phyloP scores from a whole-genome alignment of 495 filamentous ascomycete genomes.

The Aspergillus sparsus region DNA sequence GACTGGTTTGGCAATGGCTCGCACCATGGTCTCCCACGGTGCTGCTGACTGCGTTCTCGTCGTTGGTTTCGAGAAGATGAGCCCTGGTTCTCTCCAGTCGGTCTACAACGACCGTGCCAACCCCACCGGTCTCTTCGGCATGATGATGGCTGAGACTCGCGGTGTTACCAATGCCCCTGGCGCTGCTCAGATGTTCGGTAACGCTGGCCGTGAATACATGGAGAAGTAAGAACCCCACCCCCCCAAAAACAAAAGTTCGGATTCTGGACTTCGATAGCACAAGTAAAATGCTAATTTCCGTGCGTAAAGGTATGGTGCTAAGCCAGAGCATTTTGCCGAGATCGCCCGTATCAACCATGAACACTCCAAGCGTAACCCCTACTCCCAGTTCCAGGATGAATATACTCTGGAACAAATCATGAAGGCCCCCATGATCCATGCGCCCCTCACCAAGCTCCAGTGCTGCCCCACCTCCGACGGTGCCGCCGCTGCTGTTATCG shows the following conservation, averaged over 20 bases:
- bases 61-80: slow-evolving; percentile 98
- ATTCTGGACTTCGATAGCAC: neutral
- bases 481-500: slow-evolving; percentile 83
- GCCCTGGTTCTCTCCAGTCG: slow-evolving; percentile 75
- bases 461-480: slow-evolving; percentile 94
- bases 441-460: slow-evolving; percentile 74
- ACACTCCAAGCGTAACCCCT: slow-evolving; percentile 89
- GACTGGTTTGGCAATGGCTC: slow-evolving; percentile 82
- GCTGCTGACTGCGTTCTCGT: slow-evolving; percentile 85
- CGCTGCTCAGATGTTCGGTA: slow-evolving; percentile 93
- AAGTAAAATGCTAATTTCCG: slow-evolving; percentile 19
- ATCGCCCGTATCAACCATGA: slow-evolving; percentile 94
- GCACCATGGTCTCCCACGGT: slow-evolving; percentile 76
- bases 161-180: slow-evolving; percentile 79
- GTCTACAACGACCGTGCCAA: slow-evolving; percentile 79
- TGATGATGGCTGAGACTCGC: slow-evolving; percentile 80
- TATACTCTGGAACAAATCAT: slow-evolving; percentile 87
- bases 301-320: slow-evolving; percentile 70
- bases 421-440: slow-evolving; percentile 74
- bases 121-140: slow-evolving; percentile 67
- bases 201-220: slow-evolving; percentile 93
- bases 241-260: neutral
- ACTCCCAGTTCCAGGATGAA: slow-evolving; percentile 92
- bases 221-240: slow-evolving; percentile 64
- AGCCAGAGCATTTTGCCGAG: slow-evolving; percentile 85